These are phyloP conservation scores for Plicaturopsis crispa DNA, from an alignment of 768 basidiomycete species.

Conservation along the genomic window DNA sequence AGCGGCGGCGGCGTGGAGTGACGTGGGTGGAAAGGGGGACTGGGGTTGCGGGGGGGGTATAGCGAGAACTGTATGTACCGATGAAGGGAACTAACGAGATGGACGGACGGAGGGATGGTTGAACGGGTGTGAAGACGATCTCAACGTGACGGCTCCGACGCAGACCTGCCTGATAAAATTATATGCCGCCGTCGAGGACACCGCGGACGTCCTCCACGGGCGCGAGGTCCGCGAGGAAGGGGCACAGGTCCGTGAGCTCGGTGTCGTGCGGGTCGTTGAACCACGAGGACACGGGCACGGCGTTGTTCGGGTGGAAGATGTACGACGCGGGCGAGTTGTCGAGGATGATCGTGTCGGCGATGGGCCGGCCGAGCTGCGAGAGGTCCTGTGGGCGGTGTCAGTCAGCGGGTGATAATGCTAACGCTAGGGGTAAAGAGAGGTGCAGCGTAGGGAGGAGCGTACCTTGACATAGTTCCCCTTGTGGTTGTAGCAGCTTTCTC, in stretches of 20 bases:
- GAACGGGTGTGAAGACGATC: background rate
- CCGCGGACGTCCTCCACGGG: slow-evolving; percentile 58
- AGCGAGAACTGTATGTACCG: too few relatives aligned
- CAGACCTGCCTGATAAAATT: background rate
- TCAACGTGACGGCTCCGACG: background rate
- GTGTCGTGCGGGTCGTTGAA: slow-evolving; percentile 75
- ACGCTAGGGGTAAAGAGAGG: too few relatives aligned
- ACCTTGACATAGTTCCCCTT: slow-evolving; percentile 99
- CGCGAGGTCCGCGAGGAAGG: slow-evolving; percentile 58
- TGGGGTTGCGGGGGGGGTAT: too few relatives aligned
- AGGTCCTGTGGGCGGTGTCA: too few relatives aligned
- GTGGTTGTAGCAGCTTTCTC: slow-evolving; percentile 99
- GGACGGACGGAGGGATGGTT: too few relatives aligned
- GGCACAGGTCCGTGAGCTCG: slow-evolving; percentile 61
- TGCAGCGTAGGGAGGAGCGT: too few relatives aligned
- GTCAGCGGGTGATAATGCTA: too few relatives aligned
- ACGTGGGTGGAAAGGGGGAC: too few relatives aligned
- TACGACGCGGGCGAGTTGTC: slow-evolving; percentile 77
- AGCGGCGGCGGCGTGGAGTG: too few relatives aligned
- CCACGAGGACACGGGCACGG: slow-evolving; percentile 73
- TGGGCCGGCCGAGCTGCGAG: slow-evolving; percentile 66
- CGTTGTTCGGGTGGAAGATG: slow-evolving; percentile 78
- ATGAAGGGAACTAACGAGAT: background rate
- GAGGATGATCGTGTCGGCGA: slow-evolving; percentile 64
- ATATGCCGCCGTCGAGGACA: slow-evolving; percentile 40